These are phyloP conservation scores for Populus hybrid DNA, from an alignment of 441 rosid species.

Conservation along the genomic window DNA sequence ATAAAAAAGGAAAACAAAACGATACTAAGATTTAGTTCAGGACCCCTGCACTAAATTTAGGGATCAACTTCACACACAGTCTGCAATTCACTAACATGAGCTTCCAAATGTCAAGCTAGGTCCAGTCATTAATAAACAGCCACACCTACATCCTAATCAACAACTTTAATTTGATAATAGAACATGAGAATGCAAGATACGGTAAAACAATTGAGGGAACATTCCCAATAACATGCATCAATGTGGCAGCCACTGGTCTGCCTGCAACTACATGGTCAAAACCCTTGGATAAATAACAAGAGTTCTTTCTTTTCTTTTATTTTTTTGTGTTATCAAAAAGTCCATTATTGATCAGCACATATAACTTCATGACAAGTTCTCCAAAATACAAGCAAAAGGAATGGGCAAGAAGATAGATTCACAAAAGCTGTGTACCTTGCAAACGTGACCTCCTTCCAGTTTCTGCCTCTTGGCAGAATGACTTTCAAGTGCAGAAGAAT, in stretches of 20 bases:
- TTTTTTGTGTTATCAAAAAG: neutral
- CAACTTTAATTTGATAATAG: conserved; percentile 10
- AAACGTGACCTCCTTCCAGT: conserved; percentile 79
- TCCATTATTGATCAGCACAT: neutral
- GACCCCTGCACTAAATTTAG: neutral
- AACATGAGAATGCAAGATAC: neutral
- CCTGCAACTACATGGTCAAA: neutral
- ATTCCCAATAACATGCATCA: conserved; percentile 6
- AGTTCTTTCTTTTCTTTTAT: neutral
- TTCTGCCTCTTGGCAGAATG: conserved; percentile 96
- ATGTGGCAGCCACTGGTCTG: neutral
- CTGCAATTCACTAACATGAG: neutral
- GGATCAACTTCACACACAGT: neutral
- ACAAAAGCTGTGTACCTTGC: conserved; percentile 44
- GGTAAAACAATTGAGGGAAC: neutral
- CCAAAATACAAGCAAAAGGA: conserved; percentile 7
- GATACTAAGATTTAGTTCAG: neutral
- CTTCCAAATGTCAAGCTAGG: neutral
- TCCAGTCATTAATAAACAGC: neutral
- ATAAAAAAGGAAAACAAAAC: neutral
- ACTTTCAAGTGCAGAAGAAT: conserved; percentile 59
- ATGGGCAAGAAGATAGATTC: neutral
- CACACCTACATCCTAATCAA: neutral
- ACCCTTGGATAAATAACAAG: neutral
- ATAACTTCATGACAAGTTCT: neutral